phyloP scores from a whole-genome alignment of 192 early-diverging fungal genomes.

The Podila clonocystis region DNA sequence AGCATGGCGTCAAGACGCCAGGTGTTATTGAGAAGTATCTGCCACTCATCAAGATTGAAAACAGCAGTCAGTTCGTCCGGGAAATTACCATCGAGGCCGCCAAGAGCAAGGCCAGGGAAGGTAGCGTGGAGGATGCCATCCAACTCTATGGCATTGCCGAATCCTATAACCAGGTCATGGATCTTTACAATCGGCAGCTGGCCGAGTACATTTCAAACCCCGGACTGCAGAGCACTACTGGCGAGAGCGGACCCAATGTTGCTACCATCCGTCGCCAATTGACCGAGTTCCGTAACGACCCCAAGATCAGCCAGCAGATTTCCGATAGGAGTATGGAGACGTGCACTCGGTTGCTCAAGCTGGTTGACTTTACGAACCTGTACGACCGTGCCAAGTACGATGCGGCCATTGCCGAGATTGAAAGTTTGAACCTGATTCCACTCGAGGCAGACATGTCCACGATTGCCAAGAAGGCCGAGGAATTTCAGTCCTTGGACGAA shows the following conservation, averaged over 20 bases:
- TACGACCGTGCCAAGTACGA: constrained; percentile 67
- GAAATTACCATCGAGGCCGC: constrained; percentile 75
- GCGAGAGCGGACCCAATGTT: constrained; percentile 39
- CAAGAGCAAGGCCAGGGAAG: constrained; percentile 73
- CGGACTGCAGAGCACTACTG: constrained; percentile 11
- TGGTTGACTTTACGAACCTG: constrained; percentile 67
- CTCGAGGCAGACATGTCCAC: constrained; percentile 61
- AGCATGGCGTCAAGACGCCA: constrained; percentile 56
- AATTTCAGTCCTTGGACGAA: constrained; percentile 74
- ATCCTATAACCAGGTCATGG: constrained; percentile 74
- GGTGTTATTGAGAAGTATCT: constrained; percentile 77
- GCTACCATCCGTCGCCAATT: constrained; percentile 13
- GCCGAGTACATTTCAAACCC: constrained; percentile 66
- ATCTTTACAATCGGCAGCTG: constrained; percentile 73
- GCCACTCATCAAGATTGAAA: constrained; percentile 67
- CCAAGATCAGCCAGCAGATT: constrained; percentile 36
- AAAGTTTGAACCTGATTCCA: constrained; percentile 72
- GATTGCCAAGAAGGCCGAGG: constrained; percentile 70
- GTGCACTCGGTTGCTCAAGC: constrained; percentile 65
- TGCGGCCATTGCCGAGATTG: constrained; percentile 67
- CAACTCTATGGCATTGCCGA: constrained; percentile 80
- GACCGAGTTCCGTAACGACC: constrained; percentile 30
- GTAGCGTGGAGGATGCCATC: constrained; percentile 77
- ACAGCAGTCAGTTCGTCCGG: constrained; percentile 69
- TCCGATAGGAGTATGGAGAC: constrained; percentile 50